These are phyloP conservation scores for Cucumis cinereus DNA, from an alignment of 306 rosid genomes.

Conservation along the genomic window DNA sequence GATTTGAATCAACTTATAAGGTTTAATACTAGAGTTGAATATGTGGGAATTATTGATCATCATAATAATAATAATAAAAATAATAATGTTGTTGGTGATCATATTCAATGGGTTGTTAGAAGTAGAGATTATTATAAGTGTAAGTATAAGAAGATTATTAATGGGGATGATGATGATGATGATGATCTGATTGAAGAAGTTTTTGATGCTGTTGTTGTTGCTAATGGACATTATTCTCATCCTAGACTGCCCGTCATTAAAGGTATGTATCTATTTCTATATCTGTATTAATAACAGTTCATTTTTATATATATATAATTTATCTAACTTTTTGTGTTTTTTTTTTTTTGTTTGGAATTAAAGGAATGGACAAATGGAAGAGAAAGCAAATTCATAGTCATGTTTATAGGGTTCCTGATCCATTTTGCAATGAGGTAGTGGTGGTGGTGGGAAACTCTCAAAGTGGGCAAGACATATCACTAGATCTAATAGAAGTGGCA, in stretches of 20 bases:
- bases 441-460: constrained; percentile 77
- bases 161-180: not conserved
- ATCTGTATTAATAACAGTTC: too few species aligned
- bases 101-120: constrained; percentile 64
- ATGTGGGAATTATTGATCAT: constrained; percentile 36
- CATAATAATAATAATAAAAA: too few species aligned
- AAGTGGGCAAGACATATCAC: constrained; percentile 83
- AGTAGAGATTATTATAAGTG: constrained; percentile 24
- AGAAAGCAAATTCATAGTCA: constrained; percentile 84
- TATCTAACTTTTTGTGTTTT: too few species aligned
- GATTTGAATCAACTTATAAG: constrained; percentile 41
- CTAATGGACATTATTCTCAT: constrained; percentile 75
- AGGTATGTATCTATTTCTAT: constrained; percentile 19
- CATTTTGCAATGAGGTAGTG: constrained; percentile 68
- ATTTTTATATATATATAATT: too few species aligned
- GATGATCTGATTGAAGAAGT: constrained; percentile 34
- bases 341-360: too few species aligned
- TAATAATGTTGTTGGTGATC: not conserved
- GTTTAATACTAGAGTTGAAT: constrained; percentile 63
- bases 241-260: constrained; percentile 71
- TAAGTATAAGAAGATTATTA: not conserved
- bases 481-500: constrained; percentile 65
- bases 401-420: constrained; percentile 64
- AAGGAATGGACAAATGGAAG: constrained; percentile 87
- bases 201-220: constrained; percentile 88